A percentile compares a stretch with the other conserved stretches of the same genome.
Conservation (phyloP, 495 filamentous ascomycete species). For the Aspergillus taichungensis region DNA sequence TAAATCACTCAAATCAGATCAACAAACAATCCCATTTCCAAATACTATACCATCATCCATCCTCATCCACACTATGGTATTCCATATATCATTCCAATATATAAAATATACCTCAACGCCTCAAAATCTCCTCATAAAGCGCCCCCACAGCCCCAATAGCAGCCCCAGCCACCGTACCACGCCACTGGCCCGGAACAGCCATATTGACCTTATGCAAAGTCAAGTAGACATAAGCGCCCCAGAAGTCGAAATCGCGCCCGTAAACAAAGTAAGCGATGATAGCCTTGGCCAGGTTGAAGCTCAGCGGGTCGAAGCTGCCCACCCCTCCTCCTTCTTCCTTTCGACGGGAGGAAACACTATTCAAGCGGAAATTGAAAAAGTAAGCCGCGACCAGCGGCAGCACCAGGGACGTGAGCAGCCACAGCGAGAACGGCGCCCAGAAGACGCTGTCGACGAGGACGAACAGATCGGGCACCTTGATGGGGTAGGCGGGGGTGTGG, state of each 20-base stretch:
- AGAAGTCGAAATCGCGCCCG: conserved; percentile 56
- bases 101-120: conserved; percentile 43
- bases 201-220: conserved; percentile 53
- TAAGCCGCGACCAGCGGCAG: conserved; percentile 66
- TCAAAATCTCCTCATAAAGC: conserved; percentile 77
- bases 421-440: conserved; percentile 75
- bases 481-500: conserved; percentile 29
- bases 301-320: conserved; percentile 69
- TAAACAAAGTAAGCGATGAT: conserved; percentile 73
- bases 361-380: conserved; percentile 73
- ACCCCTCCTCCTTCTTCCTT: conserved; percentile 22
- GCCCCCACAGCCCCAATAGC: conserved; percentile 60
- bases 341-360: conserved; percentile 17
- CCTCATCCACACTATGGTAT: neutral
- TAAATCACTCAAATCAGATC: too few species aligned
- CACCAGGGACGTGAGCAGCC: conserved; percentile 61
- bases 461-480: conserved; percentile 76
- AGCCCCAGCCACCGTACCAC: conserved; percentile 61
- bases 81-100: conserved; percentile 4
- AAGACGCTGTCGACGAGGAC: conserved; percentile 65
- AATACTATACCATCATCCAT: too few species aligned
- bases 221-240: conserved; percentile 48
- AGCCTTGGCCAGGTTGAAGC: conserved; percentile 81
- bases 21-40: neutral
- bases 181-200: conserved; percentile 61